These are phyloP conservation scores for Sclerotinia trifoliorum DNA, from an alignment of 2,329 filamentous ascomycete species.

Conservation along the genomic window DNA sequence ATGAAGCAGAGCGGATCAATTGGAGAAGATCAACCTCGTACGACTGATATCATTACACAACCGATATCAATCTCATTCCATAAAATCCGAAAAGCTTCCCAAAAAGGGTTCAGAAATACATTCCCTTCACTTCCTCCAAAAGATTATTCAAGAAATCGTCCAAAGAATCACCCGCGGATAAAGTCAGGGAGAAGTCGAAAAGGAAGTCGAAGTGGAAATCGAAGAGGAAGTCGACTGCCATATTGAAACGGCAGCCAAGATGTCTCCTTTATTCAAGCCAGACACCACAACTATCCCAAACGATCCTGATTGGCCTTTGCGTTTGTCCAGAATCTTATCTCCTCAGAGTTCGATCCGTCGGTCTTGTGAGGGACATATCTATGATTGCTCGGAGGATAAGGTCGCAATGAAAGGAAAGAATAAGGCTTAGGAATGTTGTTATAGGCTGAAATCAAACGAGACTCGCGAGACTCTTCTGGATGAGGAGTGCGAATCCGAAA, in stretches of 20 bases:
- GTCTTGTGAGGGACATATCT: too few relatives aligned
- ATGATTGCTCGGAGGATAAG: too few relatives aligned
- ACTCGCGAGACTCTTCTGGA: neutral
- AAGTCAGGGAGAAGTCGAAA: neutral
- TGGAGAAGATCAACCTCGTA: neutral
- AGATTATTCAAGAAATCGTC: neutral
- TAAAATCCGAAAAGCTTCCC: neutral
- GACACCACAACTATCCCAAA: accelerated
- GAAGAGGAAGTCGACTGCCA: neutral
- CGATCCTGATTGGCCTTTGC: neutral
- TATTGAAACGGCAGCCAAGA: neutral
- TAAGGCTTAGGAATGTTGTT: neutral
- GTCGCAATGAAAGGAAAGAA: neutral
- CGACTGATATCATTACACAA: neutral
- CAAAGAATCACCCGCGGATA: neutral
- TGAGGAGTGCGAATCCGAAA: too few relatives aligned
- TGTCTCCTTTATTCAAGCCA: neutral
- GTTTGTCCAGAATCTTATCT: neutral
- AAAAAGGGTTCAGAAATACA: neutral
- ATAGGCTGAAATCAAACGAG: neutral
- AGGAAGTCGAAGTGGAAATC: too few relatives aligned
- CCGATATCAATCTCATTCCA: neutral
- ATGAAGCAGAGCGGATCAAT: accelerated
- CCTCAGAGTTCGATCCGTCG: neutral
- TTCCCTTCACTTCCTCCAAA: too few relatives aligned